Evolutionary conservation across 148 eudicot species (phyloP), one percentile per base, ranked within the genome.

Genomic region (Heliosperma pusillum): DNA sequence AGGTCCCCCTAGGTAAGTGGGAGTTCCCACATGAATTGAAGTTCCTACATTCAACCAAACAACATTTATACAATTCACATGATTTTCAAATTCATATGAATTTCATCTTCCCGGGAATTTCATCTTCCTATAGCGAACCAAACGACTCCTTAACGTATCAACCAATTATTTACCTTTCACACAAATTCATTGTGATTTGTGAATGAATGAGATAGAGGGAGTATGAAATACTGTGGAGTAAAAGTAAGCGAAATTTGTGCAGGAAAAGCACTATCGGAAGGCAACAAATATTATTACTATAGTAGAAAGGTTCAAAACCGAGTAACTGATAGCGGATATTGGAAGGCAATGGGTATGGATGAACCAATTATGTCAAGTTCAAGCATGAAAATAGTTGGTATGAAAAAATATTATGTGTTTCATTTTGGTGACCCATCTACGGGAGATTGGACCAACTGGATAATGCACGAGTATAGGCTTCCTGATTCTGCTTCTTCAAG

Each of bases 201-300:
- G n/a, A n/a, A n/a, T n/a, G n/a, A n/a, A n/a, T n/a, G n/a, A n/a
- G n/a, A n/a, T n/a, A n/a, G n/a, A n/a, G n/a, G n/a, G n/a, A n/a
- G n/a, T n/a, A n/a, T n/a, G n/a, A n/a, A n/a, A n/a, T n/a, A n/a
- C n/a, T n/a, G n/a, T n/a, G n/a, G n/a, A n/a, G n/a, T 47, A 47
- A 47, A 47, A 58, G 2, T 58, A 9, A 53, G 20, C 5, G 58
- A 16, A 0, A 60, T 21, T 19, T 19, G 19, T 2, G 83, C 73
- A 93, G 98, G 98, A 71, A 94, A 86, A 79, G 96, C 98, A 7
- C 75, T 94, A 78, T 83, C 70, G 0, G 98, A 91, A 85, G 98
- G 93, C 10, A 83, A 76, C 36, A 90, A 86, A 73, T 89, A 97
- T 89, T 94, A 94, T 76, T 91, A 82, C 73, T 94, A 89, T 59